phyloP scores from a whole-genome alignment of 2,329 filamentous ascomycete genomes.

The Fusarium luffae region DNA sequence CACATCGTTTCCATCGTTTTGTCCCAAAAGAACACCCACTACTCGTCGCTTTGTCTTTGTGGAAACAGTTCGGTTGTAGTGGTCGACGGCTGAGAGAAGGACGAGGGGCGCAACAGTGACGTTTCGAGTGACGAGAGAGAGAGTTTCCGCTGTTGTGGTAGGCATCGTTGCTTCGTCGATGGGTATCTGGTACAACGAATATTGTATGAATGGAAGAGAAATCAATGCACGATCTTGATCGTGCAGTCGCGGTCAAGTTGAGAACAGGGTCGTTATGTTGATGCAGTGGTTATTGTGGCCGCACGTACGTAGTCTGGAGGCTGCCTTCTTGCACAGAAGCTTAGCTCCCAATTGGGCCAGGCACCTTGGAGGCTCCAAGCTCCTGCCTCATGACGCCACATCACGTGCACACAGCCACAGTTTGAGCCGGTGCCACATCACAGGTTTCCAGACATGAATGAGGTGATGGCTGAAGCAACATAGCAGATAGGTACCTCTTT shows the following conservation, averaged over 20 bases:
- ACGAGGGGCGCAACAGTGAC: slow-evolving; percentile 98
- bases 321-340: slow-evolving; percentile 47
- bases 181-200: slow-evolving; percentile 26
- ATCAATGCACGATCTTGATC: slow-evolving; percentile 33
- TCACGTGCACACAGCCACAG: slow-evolving; percentile 35
- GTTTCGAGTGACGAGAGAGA: slow-evolving; percentile 92
- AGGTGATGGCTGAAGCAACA: background rate
- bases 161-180: slow-evolving; percentile 73
- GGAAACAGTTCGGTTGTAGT: slow-evolving; percentile 91
- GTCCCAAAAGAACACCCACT: slow-evolving; percentile 91
- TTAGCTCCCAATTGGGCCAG: slow-evolving; percentile 47
- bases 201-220: slow-evolving; percentile 3
- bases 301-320: slow-evolving; percentile 50
- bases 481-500: too few species aligned
- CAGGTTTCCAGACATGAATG: background rate
- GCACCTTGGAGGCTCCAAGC: slow-evolving; percentile 26
- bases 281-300: slow-evolving; percentile 38
- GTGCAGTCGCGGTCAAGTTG: slow-evolving; percentile 32
- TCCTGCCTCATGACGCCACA: slow-evolving; percentile 31
- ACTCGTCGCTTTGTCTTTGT: slow-evolving; percentile 89
- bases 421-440: slow-evolving; percentile 16
- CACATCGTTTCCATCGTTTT: slow-evolving; percentile 96
- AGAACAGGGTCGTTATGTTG: slow-evolving; percentile 35
- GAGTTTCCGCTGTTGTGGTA: slow-evolving; percentile 94
- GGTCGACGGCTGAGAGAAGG: slow-evolving; percentile 96